Evolutionary conservation across 768 basidiomycete genomes (phyloP).

Genomic region (Symmetrospora coprosmae): DNA sequence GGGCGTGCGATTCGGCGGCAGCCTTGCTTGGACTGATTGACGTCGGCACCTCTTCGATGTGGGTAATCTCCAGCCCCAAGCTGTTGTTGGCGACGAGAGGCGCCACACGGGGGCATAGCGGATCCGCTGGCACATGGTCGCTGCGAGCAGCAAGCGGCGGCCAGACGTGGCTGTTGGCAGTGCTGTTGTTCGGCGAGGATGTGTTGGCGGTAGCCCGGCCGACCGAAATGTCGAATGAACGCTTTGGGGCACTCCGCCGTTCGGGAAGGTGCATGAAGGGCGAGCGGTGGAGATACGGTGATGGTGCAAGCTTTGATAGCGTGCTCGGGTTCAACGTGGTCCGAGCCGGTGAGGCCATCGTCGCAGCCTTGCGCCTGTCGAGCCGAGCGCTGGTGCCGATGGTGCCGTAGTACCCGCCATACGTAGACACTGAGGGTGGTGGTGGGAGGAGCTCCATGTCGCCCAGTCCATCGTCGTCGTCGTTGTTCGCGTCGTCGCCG

Average conservation of each 20-base stretch:
- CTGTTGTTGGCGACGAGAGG: neutral
- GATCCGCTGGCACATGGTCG: no score
- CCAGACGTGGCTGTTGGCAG: neutral
- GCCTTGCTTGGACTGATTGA: neutral
- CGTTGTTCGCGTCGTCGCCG: no score
- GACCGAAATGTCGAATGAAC: neutral
- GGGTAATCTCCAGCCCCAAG: slow-evolving; percentile 9
- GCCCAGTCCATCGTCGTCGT: no score
- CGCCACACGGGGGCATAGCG: neutral
- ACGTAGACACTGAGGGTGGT: no score
- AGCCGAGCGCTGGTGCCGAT: no score
- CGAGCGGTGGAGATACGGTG: neutral
- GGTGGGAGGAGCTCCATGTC: no score
- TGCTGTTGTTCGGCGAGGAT: neutral
- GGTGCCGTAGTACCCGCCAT: no score
- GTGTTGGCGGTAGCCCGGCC: neutral
- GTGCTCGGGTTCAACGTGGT: no score
- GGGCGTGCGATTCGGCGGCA: neutral
- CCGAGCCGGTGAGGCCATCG: no score
- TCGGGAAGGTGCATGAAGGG: slow-evolving; percentile 4
- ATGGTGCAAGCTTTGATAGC: no score
- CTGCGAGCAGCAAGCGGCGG: neutral
- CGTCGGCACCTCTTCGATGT: neutral
- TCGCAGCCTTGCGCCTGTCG: no score
- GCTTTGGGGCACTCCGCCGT: neutral